Evolutionary conservation across 371 early-diverging fungal genomes (phyloP), one percentile per base, ranked within the genome.

Genomic region (Cokeromyces recurvatus): DNA sequence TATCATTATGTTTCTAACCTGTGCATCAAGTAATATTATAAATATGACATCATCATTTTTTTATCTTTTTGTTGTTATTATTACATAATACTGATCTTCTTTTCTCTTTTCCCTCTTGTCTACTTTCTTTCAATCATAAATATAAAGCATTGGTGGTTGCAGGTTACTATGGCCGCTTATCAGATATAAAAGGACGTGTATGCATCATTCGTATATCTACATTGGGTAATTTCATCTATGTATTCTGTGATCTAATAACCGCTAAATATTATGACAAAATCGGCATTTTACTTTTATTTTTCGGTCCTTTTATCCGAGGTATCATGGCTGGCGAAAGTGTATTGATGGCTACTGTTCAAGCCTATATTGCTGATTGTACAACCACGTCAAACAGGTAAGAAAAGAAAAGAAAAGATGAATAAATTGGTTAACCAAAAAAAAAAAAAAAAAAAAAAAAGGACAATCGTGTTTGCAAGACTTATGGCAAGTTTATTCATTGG

Each of bases 301-400:
- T 74, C 21, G 68, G 56, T 4, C 68, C 75, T 8, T 17, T 71
- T 4, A 19, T 68, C 2, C 61, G 58, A 10, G 75, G 75, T 4
- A 5, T 66, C 6, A 15, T 71, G 22, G 71, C 51, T 12, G 65
- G 71, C 16, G 68, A 68, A 12, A 48, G 29, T 15, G 53, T 58
- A 8, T 20, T 66, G 4, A 57, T 68, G 43, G 61, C 64, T 6
- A 51, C 68, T 11, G 48, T 63, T 4, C 64, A 70, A 37, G 66
- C 66, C 1, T 74, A 74, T 34, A 57, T 74, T 10, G 56, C 71
- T 2, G 75, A 74, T 48, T 64, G 57, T 19, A 74, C 71, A 14
- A 16, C 14, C 4, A 44, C 8, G 19, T 42, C 23, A 23, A 15
- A 22, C 17, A 47, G 35, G 59, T 65, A 65, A 57, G 41, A 42